Evolutionary conservation across 2,329 filamentous ascomycete genomes (phyloP).

Genomic region (Colletotrichum liriopes): DNA sequence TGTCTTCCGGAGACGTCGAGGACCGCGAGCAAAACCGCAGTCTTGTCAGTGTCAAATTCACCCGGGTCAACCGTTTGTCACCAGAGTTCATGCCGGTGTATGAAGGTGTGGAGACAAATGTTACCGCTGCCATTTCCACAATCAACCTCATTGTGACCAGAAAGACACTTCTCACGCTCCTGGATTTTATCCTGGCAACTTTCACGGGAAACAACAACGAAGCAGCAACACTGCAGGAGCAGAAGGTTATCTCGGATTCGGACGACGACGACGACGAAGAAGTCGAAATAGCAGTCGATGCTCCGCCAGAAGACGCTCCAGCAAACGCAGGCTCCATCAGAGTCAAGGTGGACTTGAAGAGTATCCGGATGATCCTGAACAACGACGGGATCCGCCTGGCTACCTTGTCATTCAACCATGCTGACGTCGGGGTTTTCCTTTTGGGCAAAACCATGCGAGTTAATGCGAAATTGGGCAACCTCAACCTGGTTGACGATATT

Average conservation of each 20-base stretch:
- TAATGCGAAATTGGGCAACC: conserved; percentile 86
- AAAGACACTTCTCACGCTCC: conserved; percentile 89
- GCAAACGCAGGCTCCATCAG: conserved; percentile 81
- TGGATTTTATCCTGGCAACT: conserved; percentile 95
- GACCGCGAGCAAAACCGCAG: conserved; percentile 85
- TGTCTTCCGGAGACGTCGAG: conserved; percentile 84
- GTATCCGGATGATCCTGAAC: conserved; percentile 94
- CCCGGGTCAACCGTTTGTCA: conserved; percentile 89
- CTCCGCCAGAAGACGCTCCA: conserved; percentile 24
- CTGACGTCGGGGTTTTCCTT: conserved; percentile 91
- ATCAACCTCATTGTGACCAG: conserved; percentile 97
- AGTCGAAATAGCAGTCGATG: conserved; percentile 37
- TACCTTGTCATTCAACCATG: conserved; percentile 92
- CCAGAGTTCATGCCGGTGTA: conserved; percentile 95
- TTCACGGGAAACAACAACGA: conserved; percentile 79
- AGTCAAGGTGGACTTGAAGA: conserved; percentile 94
- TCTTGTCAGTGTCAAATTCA: conserved; percentile 89
- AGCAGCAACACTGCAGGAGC: conserved; percentile 46
- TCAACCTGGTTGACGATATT: conserved; percentile 93
- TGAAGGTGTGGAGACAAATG: conserved; percentile 93
- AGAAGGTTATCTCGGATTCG: conserved; percentile 55
- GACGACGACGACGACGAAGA: conserved; percentile 57
- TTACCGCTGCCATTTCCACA: conserved; percentile 92
- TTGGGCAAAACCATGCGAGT: conserved; percentile 90
- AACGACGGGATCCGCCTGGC: conserved; percentile 97